A percentile compares a stretch with the other conserved stretches of the same genome.
These are phyloP conservation scores for Ophiostoma populinum DNA, from an alignment of 2,329 filamentous ascomycete genomes.

Conservation along the genomic window DNA sequence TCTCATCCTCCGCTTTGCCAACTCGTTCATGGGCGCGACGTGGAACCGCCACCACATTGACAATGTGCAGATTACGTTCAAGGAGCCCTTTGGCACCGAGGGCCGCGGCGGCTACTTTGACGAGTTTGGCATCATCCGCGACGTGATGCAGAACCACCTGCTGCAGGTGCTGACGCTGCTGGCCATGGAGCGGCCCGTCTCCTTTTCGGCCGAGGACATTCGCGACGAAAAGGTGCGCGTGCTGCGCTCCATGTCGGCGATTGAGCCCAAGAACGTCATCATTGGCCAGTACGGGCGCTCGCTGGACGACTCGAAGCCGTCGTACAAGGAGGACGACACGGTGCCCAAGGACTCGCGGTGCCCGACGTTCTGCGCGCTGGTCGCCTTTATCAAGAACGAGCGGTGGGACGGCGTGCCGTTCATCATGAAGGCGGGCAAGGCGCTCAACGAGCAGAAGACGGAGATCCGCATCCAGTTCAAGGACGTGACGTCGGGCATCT, in stretches of 20 bases:
- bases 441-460: conserved; percentile 98
- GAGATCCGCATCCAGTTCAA: conserved; percentile 99
- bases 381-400: conserved; percentile 99
- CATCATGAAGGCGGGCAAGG: conserved; percentile 98
- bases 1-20: conserved; percentile 90
- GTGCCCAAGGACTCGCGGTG: conserved; percentile 94
- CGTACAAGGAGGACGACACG: conserved; percentile 97
- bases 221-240: conserved; percentile 98
- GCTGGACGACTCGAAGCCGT: conserved; percentile 85
- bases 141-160: conserved; percentile 99
- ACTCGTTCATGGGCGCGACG: conserved; percentile 94
- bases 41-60: conserved; percentile 99
- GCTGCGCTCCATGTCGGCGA: conserved; percentile 77
- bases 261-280: conserved; percentile 98
- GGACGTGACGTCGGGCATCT: conserved; percentile 97
- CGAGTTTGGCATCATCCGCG: conserved; percentile 97
- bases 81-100: conserved; percentile 97
- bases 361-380: conserved; percentile 94
- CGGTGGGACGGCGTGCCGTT: conserved; percentile 98
- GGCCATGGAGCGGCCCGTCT: conserved; percentile 96
- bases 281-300: conserved; percentile 98
- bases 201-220: conserved; percentile 94
- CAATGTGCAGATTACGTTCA: conserved; percentile 98
- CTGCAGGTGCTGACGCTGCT: conserved; percentile 91
- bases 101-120: conserved; percentile 97